These are phyloP conservation scores for Saccharum officinarum DNA, from an alignment of 176 grass and related monocot genomes.

Conservation along the genomic window DNA sequence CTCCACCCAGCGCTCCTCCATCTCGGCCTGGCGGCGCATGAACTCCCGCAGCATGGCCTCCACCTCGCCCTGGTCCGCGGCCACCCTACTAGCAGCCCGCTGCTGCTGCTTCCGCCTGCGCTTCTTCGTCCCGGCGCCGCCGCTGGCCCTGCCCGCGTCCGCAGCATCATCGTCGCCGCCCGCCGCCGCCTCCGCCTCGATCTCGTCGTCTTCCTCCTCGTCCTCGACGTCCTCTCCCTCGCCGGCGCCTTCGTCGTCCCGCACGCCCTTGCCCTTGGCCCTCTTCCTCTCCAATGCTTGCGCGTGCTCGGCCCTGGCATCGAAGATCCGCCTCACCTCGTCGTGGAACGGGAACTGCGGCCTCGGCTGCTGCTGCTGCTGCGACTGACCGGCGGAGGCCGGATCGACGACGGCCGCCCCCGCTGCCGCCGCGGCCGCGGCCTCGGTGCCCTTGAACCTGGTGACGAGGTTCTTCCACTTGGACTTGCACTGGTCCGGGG, in stretches of 20 bases:
- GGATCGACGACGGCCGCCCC: not conserved
- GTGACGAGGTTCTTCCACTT: slow-evolving; percentile 99
- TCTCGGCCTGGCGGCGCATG: slow-evolving; percentile 77
- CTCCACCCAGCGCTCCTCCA: slow-evolving; percentile 85
- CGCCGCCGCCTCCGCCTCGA: slow-evolving; percentile 7
- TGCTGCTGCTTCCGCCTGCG: not conserved
- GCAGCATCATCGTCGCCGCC: slow-evolving; percentile 30
- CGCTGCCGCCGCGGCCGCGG: not conserved
- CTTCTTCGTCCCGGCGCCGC: slow-evolving; percentile 7
- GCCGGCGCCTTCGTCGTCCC: slow-evolving; percentile 36
- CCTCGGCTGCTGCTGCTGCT: not conserved
- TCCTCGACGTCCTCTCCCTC: slow-evolving; percentile 41
- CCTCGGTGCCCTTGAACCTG: slow-evolving; percentile 65
- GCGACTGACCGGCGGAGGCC: not conserved
- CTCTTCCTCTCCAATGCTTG: slow-evolving; percentile 55
- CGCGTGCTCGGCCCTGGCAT: slow-evolving; percentile 41
- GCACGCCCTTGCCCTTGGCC: slow-evolving; percentile 57
- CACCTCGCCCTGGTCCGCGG: slow-evolving; percentile 47
- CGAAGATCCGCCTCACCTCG: slow-evolving; percentile 75
- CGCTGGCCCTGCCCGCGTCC: not conserved
- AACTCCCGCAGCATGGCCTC: slow-evolving; percentile 74
- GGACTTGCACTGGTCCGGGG: slow-evolving; percentile 98
- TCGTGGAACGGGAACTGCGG: slow-evolving; percentile 85
- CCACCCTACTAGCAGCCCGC: no score
- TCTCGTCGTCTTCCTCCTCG: slow-evolving; percentile 41